Evolutionary conservation across 176 grass and related monocot genomes (phyloP).

Genomic region (Rhynchospora pubera): DNA sequence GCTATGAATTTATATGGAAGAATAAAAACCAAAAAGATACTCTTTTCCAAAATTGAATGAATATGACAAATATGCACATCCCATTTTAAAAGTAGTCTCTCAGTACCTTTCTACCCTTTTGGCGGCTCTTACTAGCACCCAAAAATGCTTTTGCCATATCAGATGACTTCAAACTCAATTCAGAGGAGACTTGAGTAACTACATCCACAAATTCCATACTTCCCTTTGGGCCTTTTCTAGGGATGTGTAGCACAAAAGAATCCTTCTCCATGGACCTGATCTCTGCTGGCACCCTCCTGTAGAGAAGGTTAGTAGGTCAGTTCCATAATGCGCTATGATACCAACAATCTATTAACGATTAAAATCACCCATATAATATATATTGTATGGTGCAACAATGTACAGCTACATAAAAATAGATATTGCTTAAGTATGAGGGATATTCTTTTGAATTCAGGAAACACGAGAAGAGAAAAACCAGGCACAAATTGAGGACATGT

Average conservation of each 20-base stretch:
- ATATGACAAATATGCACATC: conserved; percentile 10
- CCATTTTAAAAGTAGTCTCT: background rate
- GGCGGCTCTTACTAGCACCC: conserved; percentile 57
- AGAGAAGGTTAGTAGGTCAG: background rate
- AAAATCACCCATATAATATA: too few species aligned
- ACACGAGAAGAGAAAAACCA: background rate
- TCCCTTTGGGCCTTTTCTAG: conserved; percentile 48
- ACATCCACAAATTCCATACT: conserved; percentile 63
- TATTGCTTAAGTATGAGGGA: background rate
- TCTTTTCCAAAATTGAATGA: background rate
- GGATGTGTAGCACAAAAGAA: conserved; percentile 69
- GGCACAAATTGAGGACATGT: background rate
- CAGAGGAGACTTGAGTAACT: conserved; percentile 60
- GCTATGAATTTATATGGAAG: background rate
- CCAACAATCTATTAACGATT: background rate
- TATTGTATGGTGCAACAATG: too few species aligned
- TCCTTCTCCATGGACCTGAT: conserved; percentile 67
- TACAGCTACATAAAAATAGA: background rate
- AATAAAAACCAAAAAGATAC: background rate
- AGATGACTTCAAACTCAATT: conserved; percentile 73
- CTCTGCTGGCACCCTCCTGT: conserved; percentile 68
- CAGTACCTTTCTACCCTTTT: conserved; percentile 40
- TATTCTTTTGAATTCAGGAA: background rate
- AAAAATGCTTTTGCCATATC: conserved; percentile 73
- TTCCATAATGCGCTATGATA: background rate